A percentile compares a stretch with the other conserved stretches of the same genome.
These are phyloP conservation scores for Isabelozyma pseudorhagii DNA, from an alignment of 805 yeast genomes.

Conservation along the genomic window DNA sequence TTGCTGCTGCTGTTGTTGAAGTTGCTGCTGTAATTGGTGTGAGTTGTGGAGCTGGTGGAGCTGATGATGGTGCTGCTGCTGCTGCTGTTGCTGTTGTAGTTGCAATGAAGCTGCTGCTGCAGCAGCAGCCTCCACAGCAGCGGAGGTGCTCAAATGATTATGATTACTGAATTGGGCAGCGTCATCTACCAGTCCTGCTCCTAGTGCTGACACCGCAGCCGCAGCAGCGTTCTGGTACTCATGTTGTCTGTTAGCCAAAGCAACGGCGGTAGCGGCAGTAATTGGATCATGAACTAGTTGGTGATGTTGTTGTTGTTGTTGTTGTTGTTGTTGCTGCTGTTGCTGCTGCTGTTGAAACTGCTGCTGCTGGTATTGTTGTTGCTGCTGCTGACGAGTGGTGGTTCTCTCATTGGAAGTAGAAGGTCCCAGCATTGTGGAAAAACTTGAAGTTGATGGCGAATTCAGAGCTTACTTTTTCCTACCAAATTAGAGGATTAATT, in stretches of 20 bases:
- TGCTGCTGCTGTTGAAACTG: conserved; percentile 6
- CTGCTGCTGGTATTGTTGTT: conserved; percentile 13
- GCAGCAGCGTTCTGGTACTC: conserved; percentile 4
- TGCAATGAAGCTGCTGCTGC: conserved; percentile 8
- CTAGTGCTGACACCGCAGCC: conserved; percentile 2
- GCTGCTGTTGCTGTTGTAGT: conserved; percentile 12
- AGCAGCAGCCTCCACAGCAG: conserved; percentile 3
- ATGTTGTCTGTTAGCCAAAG: conserved; percentile 6
- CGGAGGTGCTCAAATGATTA: not conserved
- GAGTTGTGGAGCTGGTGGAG: conserved; percentile 7
- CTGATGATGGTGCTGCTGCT: conserved; percentile 6
- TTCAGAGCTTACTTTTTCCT: no score
- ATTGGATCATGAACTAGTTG: conserved; percentile 5
- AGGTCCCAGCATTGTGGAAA: conserved; percentile 22
- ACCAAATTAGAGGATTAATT: no score
- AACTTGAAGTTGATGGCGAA: not conserved
- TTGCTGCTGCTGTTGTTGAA: not conserved
- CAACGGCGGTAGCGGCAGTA: conserved; percentile 4
- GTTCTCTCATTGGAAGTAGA: conserved; percentile 30
- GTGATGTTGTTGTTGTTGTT: conserved; percentile 9
- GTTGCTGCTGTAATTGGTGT: conserved; percentile 4
- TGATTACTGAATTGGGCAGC: not conserved
- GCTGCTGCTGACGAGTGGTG: conserved; percentile 12
- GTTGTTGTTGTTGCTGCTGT: conserved; percentile 5
- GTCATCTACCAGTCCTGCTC: conserved; percentile 1